Base-by-base conservation (phyloP, 495 filamentous ascomycete genomes). In the Peziza echinospora region DNA sequence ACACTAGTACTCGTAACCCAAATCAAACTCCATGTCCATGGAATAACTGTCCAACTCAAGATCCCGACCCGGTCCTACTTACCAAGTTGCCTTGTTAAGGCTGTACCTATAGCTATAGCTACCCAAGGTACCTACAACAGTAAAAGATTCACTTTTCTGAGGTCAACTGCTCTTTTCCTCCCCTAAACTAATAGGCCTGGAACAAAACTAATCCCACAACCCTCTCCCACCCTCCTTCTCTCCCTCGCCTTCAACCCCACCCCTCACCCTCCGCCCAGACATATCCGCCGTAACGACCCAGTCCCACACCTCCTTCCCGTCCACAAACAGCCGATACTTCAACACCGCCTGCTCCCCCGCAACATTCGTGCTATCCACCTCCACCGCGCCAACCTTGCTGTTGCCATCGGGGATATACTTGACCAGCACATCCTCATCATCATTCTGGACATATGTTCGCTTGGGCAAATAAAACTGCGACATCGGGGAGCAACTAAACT, bases 381-480 rank as follows among this genome's bases (percentile, higher is more conserved):
- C 80, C n/a, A 97, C 69, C 1, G 80, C 75, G 1, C 86, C 87
- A 56, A 92, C 86, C 60, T 97, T 97, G 44, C 73, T 80, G 57
- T 91, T 89, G 1, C 89, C 89, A 55, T 75, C 71, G 0, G 89
- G 80, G 22, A 83, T 71, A 51, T 65, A 82, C 71, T 92, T 86
- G 44, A 93, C 68, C 48, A 71, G 60, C 5, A 87, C 68, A 60
- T 93, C 86, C 51, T 84, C 78, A 0, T 70, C 64, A 55, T 89
- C 84, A 1, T 66, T 73, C 60, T 91, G 80, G 34, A 62, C 55
- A 58, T 94, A 97, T 2, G 85, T 84, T 5, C 78, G 70, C n/a
- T 82, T 62, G 1, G 89, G 89, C 8, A 91, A 65, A 54, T 83
- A 93, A 55, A 97, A 97, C 73, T 93, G 91, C 52, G 72, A 87